phyloP scores from a whole-genome alignment of 2,329 filamentous ascomycete genomes.

The Phaeosphaeriaceae sp. region DNA sequence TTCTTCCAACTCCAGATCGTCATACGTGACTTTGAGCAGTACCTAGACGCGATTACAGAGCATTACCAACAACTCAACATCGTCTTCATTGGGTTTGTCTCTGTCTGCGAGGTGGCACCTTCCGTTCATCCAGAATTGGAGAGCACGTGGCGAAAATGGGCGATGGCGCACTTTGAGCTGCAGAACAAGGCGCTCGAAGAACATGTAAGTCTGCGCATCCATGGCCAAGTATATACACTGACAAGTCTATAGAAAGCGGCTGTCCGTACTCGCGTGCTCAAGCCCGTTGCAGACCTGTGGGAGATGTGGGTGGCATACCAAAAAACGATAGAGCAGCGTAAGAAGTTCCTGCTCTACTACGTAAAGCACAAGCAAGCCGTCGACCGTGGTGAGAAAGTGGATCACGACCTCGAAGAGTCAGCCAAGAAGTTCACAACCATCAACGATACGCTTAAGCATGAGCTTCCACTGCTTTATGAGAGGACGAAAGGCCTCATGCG shows the following conservation, averaged over 20 bases:
- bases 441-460: conserved; percentile 91
- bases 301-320: conserved; percentile 83
- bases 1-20: conserved; percentile 93
- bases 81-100: conserved; percentile 81
- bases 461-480: conserved; percentile 82
- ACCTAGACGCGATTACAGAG: conserved; percentile 80
- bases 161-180: conserved; percentile 84
- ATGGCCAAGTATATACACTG: conserved; percentile 11
- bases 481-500: conserved; percentile 85
- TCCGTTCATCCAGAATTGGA: conserved; percentile 77
- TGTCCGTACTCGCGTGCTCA: conserved; percentile 82
- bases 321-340: conserved; percentile 89
- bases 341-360: conserved; percentile 90
- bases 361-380: conserved; percentile 80
- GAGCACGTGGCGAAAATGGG: conserved; percentile 93
- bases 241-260: conserved; percentile 58
- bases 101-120: conserved; percentile 73
- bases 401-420: conserved; percentile 82
- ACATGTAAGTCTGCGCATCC: conserved; percentile 66
- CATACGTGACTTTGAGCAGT: conserved; percentile 90
- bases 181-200: conserved; percentile 82
- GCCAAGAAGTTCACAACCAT: conserved; percentile 90
- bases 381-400: conserved; percentile 82
- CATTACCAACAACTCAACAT: conserved; percentile 83
- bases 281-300: conserved; percentile 80